Evolutionary conservation across 345 rosid species (phyloP).

Genomic region (Gossypium raimondii): DNA sequence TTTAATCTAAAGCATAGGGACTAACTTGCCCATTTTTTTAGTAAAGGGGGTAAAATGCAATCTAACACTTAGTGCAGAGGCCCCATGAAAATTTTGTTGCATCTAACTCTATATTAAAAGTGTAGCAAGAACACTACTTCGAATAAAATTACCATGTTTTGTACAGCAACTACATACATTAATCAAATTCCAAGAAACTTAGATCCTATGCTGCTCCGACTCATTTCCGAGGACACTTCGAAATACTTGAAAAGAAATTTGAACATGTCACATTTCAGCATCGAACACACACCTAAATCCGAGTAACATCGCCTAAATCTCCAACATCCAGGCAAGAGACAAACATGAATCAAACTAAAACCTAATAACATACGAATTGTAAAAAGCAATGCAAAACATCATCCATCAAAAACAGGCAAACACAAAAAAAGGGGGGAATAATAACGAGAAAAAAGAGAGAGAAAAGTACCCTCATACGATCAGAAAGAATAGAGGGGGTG

Average conservation of each 20-base stretch:
- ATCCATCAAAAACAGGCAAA: background rate
- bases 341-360: background rate
- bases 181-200: background rate
- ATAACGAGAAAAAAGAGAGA: too few species aligned
- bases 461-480: constrained; percentile 60
- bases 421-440: too few species aligned
- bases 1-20: too few species aligned
- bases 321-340: background rate
- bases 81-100: background rate
- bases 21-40: too few species aligned
- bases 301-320: background rate
- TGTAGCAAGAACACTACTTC: background rate
- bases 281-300: background rate
- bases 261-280: too few species aligned
- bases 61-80: too few species aligned
- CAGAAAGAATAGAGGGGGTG: constrained; percentile 76
- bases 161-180: background rate
- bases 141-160: background rate
- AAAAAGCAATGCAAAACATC: background rate
- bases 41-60: too few species aligned
- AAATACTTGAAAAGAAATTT: too few species aligned
- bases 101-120: background rate
- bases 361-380: background rate
- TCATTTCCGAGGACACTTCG: too few species aligned
- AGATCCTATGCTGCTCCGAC: too few species aligned